Evolutionary conservation across 768 basidiomycete genomes (phyloP).

Genomic region (Amanita molliuscula): DNA sequence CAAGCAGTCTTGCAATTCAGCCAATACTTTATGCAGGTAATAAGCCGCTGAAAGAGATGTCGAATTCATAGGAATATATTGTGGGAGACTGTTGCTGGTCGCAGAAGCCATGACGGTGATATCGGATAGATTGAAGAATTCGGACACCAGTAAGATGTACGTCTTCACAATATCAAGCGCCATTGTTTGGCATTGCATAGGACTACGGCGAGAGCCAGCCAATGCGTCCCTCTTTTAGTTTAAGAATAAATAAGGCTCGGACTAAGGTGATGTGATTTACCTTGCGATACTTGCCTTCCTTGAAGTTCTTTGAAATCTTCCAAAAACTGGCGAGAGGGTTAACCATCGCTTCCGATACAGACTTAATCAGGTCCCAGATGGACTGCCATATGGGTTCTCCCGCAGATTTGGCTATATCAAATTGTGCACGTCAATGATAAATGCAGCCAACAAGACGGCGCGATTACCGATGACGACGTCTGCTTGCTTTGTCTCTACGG

Average conservation of each 20-base stretch:
- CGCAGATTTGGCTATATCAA: slow-evolving; percentile 46
- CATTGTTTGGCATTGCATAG: slow-evolving; percentile 79
- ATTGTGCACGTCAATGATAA: neutral
- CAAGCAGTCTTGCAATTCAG: slow-evolving; percentile 80
- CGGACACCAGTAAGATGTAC: slow-evolving; percentile 76
- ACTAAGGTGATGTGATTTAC: slow-evolving; percentile 27
- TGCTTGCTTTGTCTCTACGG: slow-evolving; percentile 52
- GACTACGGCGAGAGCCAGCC: slow-evolving; percentile 58
- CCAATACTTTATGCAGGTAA: slow-evolving; percentile 70
- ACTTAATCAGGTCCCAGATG: slow-evolving; percentile 71
- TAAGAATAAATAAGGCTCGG: slow-evolving; percentile 5
- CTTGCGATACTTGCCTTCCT: slow-evolving; percentile 90
- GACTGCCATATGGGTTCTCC: slow-evolving; percentile 79
- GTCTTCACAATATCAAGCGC: slow-evolving; percentile 78
- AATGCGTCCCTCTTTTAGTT: slow-evolving; percentile 17
- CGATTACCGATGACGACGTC: slow-evolving; percentile 51
- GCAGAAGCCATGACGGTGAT: slow-evolving; percentile 56
- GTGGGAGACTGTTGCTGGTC: slow-evolving; percentile 29
- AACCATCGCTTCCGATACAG: slow-evolving; percentile 76
- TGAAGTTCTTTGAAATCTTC: slow-evolving; percentile 83
- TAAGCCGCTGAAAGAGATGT: slow-evolving; percentile 78
- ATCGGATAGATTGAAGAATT: slow-evolving; percentile 72
- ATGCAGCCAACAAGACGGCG: neutral
- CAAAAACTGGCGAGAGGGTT: slow-evolving; percentile 88
- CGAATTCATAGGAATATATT: slow-evolving; percentile 60